Evolutionary conservation across 192 early-diverging fungal genomes (phyloP), one percentile per base, ranked within the genome.

Genomic region (Coemansia sp.): DNA sequence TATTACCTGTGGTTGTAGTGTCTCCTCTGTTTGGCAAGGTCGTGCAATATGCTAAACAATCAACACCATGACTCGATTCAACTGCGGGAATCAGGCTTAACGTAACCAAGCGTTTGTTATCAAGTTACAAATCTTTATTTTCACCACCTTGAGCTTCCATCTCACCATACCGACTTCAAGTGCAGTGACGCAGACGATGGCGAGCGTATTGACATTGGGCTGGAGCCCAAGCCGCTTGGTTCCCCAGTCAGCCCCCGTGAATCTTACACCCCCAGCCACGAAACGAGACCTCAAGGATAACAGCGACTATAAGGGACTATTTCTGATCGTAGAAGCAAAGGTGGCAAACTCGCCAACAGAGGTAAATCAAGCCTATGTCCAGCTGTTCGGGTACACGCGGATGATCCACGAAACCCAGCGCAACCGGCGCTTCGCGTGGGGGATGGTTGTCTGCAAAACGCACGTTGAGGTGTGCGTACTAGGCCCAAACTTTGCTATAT

Each of bases 391-490:
- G 4, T 59, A 59, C 14, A 59, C 58, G n/a, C 17, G 13, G 58
- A 25, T 23, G 58, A 38, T 59, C 8, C 41, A 59, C 13, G 20
- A n/a, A 6, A 22, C 58, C 6, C 58, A 59, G 38, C 58, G 36
- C 42, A 36, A 59, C 42, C 5, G 58, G 35, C 58, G 42, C 6
- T 25, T 59, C 19, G 58, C 58, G 9, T 59, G 58, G 58, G 58
- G 36, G 13, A 59, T 59, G 58, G 23, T 59, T 15, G 5, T 59
- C 3, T 59, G 58, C 20, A 42, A 42, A 4, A 59, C 58, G 2
- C 7, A 9, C 20, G 58, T 59, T 13, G n/a, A 59, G 13, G 38
- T 25, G 19, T 59, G 58, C 22, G 20, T 59, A 23, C 41, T 59
- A 20, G 22, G 38, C n/a, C 58, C 36, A 5, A 42, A 59, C 33